phyloP scores from a whole-genome alignment of 2,329 filamentous ascomycete genomes.

The Arthrobotrys musiformis region DNA sequence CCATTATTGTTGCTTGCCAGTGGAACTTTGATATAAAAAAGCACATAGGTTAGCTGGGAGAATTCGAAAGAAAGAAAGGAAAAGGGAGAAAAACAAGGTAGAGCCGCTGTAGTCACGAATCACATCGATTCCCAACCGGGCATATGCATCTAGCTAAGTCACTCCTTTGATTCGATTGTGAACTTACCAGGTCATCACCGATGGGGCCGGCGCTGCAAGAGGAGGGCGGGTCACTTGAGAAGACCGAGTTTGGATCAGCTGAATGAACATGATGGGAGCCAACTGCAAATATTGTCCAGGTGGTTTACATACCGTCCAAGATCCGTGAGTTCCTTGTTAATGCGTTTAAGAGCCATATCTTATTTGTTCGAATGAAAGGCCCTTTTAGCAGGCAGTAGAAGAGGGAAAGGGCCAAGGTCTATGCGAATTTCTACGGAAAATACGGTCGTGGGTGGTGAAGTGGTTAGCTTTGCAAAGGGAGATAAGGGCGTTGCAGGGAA shows the following conservation, averaged over 20 bases:
- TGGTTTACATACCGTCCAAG: slow-evolving; percentile 78
- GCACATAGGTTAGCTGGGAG: slow-evolving; percentile 60
- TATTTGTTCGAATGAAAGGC: slow-evolving; percentile 56
- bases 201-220: slow-evolving; percentile 98
- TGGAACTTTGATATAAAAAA: slow-evolving; percentile 88
- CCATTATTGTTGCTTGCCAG: slow-evolving; percentile 99
- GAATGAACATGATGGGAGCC: slow-evolving; percentile 2
- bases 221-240: slow-evolving; percentile 88
- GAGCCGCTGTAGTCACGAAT: background rate
- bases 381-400: slow-evolving; percentile 22
- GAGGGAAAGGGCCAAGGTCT: slow-evolving; percentile 3
- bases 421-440: background rate
- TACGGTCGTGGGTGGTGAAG: background rate
- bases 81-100: too few relatives aligned
- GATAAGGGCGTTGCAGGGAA: background rate
- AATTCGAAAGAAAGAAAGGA: background rate
- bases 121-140: background rate
- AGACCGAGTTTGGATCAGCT: slow-evolving; percentile 55
- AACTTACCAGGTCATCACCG: slow-evolving; percentile 94
- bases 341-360: slow-evolving; percentile 87
- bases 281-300: background rate
- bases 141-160: background rate
- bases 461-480: background rate
- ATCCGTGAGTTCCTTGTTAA: slow-evolving; percentile 93
- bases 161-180: background rate